A percentile compares a stretch with the other conserved stretches of the same genome.
Evolutionary conservation across 352 stramenopile species (phyloP).

Genomic region (Pythium biforme): DNA sequence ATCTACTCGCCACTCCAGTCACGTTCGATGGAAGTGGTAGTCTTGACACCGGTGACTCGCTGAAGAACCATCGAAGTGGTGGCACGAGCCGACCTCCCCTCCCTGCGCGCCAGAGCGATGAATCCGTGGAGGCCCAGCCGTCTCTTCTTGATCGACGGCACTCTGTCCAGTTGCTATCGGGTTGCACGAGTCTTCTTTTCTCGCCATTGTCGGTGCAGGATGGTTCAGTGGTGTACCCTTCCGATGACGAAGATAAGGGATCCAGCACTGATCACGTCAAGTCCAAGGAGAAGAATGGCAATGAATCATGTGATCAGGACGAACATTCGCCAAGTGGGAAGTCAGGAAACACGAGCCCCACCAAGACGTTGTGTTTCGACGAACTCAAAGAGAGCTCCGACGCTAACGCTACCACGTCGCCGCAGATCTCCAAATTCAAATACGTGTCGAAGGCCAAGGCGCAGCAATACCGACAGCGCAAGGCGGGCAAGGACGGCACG

Average conservation of each 20-base stretch:
- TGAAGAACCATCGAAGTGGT: background rate
- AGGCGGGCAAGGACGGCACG: slow-evolving; percentile 6
- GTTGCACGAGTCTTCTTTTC: slow-evolving; percentile 23
- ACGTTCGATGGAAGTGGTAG: slow-evolving; percentile 16
- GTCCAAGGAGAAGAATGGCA: background rate
- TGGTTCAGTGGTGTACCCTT: slow-evolving; percentile 17
- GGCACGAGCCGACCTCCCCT: background rate
- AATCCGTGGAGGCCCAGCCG: background rate
- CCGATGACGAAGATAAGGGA: slow-evolving; percentile 19
- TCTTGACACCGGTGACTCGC: background rate
- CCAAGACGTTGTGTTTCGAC: slow-evolving; percentile 22
- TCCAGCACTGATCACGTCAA: background rate
- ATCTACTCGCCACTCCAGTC: slow-evolving; percentile 16
- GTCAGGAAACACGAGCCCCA: background rate
- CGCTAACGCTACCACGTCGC: background rate
- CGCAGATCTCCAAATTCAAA: slow-evolving; percentile 18
- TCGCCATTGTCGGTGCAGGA: slow-evolving; percentile 25
- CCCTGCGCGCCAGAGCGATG: background rate
- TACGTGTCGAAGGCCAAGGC: slow-evolving; percentile 29
- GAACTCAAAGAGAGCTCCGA: slow-evolving; percentile 6
- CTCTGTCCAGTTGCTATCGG: slow-evolving; percentile 7
- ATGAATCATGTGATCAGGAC: background rate
- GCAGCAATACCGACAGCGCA: slow-evolving; percentile 21
- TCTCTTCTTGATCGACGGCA: slow-evolving; percentile 5
- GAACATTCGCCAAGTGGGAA: background rate